phyloP scores from a whole-genome alignment of 192 early-diverging fungal species.

The Backusella tuberculispora region DNA sequence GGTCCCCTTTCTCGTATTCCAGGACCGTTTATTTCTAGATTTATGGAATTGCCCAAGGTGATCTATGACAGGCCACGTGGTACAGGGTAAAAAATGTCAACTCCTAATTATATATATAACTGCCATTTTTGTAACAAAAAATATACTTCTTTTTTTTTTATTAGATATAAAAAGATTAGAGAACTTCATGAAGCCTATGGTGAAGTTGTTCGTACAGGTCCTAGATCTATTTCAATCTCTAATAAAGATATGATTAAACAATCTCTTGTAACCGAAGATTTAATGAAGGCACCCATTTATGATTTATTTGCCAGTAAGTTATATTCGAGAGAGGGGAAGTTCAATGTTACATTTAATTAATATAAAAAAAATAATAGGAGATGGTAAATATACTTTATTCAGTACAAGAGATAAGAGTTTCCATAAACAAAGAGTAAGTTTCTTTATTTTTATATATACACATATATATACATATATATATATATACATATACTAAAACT shows the following conservation, averaged over 20 bases:
- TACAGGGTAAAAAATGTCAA: conserved; percentile 19
- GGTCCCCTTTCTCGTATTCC: conserved; percentile 27
- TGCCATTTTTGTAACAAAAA: neutral
- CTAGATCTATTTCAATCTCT: conserved; percentile 40
- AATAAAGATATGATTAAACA: conserved; percentile 49
- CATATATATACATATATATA: neutral
- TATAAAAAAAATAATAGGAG: conserved; percentile 17
- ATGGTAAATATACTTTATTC: conserved; percentile 33
- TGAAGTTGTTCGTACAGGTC: conserved; percentile 40
- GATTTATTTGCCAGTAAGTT: conserved; percentile 15
- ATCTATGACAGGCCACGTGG: conserved; percentile 22
- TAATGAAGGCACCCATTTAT: conserved; percentile 18
- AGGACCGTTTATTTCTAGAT: conserved; percentile 29
- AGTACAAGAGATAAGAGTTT: conserved; percentile 41
- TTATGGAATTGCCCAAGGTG: conserved; percentile 17
- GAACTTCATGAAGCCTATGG: conserved; percentile 45
- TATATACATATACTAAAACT: neutral
- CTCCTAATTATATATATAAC: neutral
- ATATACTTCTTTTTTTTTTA: neutral
- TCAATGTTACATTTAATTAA: conserved; percentile 3
- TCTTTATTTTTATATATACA: neutral
- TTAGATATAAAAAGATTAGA: conserved; percentile 19
- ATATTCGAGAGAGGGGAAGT: neutral
- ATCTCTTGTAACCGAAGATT: conserved; percentile 33
- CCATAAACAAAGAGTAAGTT: conserved; percentile 41